Base-by-base conservation (phyloP, 1,139 yeast genomes). In the Magnusiomyces magnusii region DNA sequence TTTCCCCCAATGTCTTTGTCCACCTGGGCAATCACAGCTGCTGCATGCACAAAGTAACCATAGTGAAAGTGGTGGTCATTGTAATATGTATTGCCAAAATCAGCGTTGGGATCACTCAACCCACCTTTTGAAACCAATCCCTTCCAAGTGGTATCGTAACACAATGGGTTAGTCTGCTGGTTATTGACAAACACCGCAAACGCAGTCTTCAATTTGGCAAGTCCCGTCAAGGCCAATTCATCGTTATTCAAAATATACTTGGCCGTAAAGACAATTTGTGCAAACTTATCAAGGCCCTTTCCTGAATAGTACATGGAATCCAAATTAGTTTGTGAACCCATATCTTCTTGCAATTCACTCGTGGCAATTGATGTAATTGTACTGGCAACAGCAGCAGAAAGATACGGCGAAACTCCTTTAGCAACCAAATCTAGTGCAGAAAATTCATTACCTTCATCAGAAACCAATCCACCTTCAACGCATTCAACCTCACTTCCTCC, bases 21-120 rank as follows among this genome's bases (percentile, higher is more conserved):
- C 56, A 85, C 76, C 62, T 79, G 76, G 15, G 86, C 91, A 58
- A 86, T 78, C 50, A 85, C 77, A 1, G 92, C 91, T 13, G 90
- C 90, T 7, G 90, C 86, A 66, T 85, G 90, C 59, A 86, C 77
- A 62, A 80, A 80, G 69, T 85, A 86, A 21, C 90, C 90, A 67
- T 84, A 86, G 67, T 86, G 91, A 80, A 85, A 86, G 67, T 85
- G 90, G 68, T 83, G 91, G 70, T 86, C 91, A 66, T 85, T 85
- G 71, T 86, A 86, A 69, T 79, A 82, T 15, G 84, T 77, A 63
- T 83, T 76, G 21, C 91, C 92, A 69, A 75, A 86, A 65, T 84
- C 87, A 55, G 80, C 81, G 57, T 63, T 63, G 5, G 81, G 76
- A 63, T 81, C 83, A 42, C 57, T 59, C 53, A 67, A 62, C 1